phyloP scores from a whole-genome alignment of 768 basidiomycete species.

The Chalciporus piperatus region DNA sequence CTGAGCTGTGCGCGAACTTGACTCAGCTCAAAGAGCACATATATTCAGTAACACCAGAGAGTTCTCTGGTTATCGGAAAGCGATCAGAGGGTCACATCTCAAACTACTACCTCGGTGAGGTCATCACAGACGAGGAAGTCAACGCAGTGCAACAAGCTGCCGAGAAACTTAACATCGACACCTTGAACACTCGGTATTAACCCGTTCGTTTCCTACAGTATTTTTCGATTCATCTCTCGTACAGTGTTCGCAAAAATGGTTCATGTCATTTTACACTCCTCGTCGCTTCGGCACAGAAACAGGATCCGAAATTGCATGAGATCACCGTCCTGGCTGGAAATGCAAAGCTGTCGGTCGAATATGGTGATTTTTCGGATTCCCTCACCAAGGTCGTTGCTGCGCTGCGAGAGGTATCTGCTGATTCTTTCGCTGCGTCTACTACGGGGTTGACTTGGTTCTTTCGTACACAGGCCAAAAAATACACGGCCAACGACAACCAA shows the following conservation, averaged over 20 bases:
- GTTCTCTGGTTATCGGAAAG: conserved; percentile 75
- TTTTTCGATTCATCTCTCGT: neutral
- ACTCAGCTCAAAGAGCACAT: conserved; percentile 70
- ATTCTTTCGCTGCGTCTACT: neutral
- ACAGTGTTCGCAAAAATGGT: conserved; percentile 69
- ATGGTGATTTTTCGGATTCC: conserved; percentile 68
- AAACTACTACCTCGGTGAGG: conserved; percentile 81
- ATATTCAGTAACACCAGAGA: conserved; percentile 63
- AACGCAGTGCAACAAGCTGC: conserved; percentile 70
- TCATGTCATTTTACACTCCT: conserved; percentile 62
- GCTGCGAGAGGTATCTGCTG: conserved; percentile 51
- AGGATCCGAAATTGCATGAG: conserved; percentile 41
- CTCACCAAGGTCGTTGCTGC: conserved; percentile 54
- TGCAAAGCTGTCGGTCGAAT: conserved; percentile 60
- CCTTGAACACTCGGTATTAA: conserved; percentile 75
- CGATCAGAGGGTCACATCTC: conserved; percentile 73
- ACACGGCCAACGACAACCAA: conserved; percentile 72
- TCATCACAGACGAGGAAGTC: conserved; percentile 75
- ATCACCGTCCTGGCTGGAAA: conserved; percentile 41
- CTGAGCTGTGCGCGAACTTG: conserved; percentile 2
- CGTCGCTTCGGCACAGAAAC: conserved; percentile 63
- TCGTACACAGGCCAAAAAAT: conserved; percentile 59
- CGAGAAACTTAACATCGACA: conserved; percentile 71
- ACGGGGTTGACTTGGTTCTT: neutral
- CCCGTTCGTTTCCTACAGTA: neutral